phyloP scores from a whole-genome alignment of 768 basidiomycete species.

The Psilocybe azurescens region DNA sequence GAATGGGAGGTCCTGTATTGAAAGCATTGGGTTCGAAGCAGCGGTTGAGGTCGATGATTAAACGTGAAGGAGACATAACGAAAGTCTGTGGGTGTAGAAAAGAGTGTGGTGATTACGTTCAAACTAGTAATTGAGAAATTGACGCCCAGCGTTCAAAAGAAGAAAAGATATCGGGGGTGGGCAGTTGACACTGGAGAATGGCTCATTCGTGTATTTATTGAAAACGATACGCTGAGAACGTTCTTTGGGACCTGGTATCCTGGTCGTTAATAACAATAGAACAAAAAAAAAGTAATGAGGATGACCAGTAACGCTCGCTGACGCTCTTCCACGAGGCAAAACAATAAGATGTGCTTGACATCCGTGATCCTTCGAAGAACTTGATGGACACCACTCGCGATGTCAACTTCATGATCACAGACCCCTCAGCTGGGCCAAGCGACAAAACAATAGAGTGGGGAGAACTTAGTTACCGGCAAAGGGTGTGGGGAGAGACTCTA shows the following conservation, averaged over 20 bases:
- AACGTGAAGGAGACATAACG: slow-evolving; percentile 16
- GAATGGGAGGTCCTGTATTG: slow-evolving; percentile 23
- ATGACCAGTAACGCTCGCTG: not conserved
- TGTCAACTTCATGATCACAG: too few relatives aligned
- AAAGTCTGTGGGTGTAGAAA: slow-evolving; percentile 1
- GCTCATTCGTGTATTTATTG: not conserved
- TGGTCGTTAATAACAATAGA: not conserved
- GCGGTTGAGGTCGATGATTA: slow-evolving; percentile 23
- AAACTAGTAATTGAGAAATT: not conserved
- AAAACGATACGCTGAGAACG: not conserved
- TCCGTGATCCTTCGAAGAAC: not conserved
- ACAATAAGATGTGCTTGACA: not conserved
- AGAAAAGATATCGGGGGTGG: not conserved
- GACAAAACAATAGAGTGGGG: not conserved
- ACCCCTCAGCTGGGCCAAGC: not conserved
- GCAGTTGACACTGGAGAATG: not conserved
- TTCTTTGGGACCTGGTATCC: not conserved
- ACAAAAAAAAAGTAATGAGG: not conserved
- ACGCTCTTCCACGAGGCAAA: not conserved
- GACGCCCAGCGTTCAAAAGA: slow-evolving; percentile 14
- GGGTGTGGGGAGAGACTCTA: not conserved
- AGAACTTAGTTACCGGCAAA: not conserved
- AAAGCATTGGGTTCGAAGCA: slow-evolving; percentile 23
- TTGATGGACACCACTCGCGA: not conserved
- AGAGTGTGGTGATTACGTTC: not conserved